Base-by-base conservation (phyloP, 768 basidiomycete species). In the Tricholoma hemisulphureum region DNA sequence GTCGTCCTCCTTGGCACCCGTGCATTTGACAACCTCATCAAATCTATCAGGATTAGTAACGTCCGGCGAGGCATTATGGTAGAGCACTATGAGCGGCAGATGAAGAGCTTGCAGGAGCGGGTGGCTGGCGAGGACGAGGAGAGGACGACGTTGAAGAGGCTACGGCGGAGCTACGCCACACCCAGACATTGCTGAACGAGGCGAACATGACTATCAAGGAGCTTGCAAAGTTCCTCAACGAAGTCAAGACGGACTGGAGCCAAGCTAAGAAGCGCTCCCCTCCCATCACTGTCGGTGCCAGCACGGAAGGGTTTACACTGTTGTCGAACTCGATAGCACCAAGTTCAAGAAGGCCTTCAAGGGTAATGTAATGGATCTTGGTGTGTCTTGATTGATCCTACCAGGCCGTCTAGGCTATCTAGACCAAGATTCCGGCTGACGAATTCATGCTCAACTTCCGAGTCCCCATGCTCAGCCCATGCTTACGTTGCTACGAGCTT, bases 201-300 rank as follows among this genome's bases (percentile, higher is more conserved):
- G 55, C 54, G 21, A 46, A 53, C 49, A 39, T 59, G 54, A 58
- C 58, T 49, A 62, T 62, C 13, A 56, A 63, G 56, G 55, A 45
- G 31, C 60, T 67, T 51, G 43, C 18, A 45, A 49, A 6, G 31
- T 60, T 63, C 16, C 51, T 37, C 54, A 32, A 23, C 16, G 37
- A 52, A 29, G 53, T 63, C 55, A 54, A 51, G 4, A n/a, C n/a
- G n/a, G 51, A 71, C 37, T 76, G 75, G 74, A 34, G 49, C 20
- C 39, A 76, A 76, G 41, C 45, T 24, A n/a, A n/a, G n/a, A n/a
- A n/a, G n/a, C n/a, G n/a, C n/a, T 64, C 74, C 35, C 75, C 73
- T 24, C 63, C 67, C 20, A 58, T 76, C 63, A 43, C 16, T 37
- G 34, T 63, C 53, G 51, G 39, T 26, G 57, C 51, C 34, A 53